Evolutionary conservation across 148 eudicot species (phyloP), one percentile per base, ranked within the genome.

Genomic region (Dianthus caryophyllus): DNA sequence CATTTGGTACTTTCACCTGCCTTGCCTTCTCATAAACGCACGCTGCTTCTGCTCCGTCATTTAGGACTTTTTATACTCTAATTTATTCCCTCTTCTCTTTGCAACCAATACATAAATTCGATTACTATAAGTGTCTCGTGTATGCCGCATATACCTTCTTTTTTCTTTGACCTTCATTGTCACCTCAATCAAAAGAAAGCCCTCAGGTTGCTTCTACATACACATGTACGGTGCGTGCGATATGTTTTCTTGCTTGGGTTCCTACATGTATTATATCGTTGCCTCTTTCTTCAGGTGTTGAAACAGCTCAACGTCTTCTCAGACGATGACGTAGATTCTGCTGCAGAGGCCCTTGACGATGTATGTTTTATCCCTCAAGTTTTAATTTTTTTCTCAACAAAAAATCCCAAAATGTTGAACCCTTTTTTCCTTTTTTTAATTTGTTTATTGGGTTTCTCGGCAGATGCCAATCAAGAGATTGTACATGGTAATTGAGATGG

Each of bases 401-500:
- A n/a, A n/a, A n/a, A n/a, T n/a, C n/a, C n/a, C n/a, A n/a, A n/a
- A n/a, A n/a, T n/a, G n/a, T n/a, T n/a, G n/a, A n/a, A n/a, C n/a
- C n/a, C n/a, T n/a, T n/a, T n/a, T n/a, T n/a, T n/a, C n/a, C n/a
- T n/a, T n/a, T n/a, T n/a, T n/a, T n/a, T n/a, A n/a, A n/a, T n/a
- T n/a, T n/a, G n/a, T n/a, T n/a, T n/a, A 8, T 33, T 33, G 3
- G 3, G 39, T 33, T 12, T 56, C 29, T 22, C 59, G 49, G 24
- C 72, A 92, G 96, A 87, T 89, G 84, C 88, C 98, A 54, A 77
- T 89, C 80, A 93, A 93, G 88, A 93, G 83, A 82, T 62, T 93
- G 11, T 89, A 89, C 78, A 89, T 89, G 96, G 71, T 87, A 21
- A 75, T 89, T 52, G 98, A 89, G 74, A 93, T 93, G 98, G 95